phyloP scores from a whole-genome alignment of 371 early-diverging fungal genomes.

The Basidiobolus meristosporus region DNA sequence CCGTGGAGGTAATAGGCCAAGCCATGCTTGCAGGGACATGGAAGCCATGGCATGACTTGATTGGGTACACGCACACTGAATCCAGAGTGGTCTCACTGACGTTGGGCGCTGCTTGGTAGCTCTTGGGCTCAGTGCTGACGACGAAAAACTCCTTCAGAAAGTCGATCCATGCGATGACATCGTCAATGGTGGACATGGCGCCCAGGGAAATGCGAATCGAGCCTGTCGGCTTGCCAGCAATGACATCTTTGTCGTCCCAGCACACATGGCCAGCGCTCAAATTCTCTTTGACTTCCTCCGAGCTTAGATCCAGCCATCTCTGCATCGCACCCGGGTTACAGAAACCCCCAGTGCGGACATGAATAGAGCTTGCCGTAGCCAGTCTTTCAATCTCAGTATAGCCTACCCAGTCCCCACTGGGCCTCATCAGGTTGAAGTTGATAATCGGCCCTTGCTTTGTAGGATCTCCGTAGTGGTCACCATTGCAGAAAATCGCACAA shows the following conservation, averaged over 20 bases:
- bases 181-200: conserved; percentile 26
- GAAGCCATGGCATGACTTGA: conserved; percentile 51
- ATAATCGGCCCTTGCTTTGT: conserved; percentile 34
- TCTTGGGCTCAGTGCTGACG: conserved; percentile 8
- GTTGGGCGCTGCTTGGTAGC: too few species aligned
- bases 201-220: conserved; percentile 53
- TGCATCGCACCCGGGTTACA: conserved; percentile 61
- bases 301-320: conserved; percentile 18
- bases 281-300: conserved; percentile 4
- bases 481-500: conserved; percentile 19
- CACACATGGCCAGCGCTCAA: conserved; percentile 30
- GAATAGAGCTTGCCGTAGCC: conserved; percentile 30
- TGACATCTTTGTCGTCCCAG: conserved; percentile 40
- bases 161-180: conserved; percentile 17
- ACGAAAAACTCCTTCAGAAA: conserved; percentile 30
- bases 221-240: conserved; percentile 31
- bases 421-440: conserved; percentile 30
- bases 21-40: conserved; percentile 11
- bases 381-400: conserved; percentile 29
- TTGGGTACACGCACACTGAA: conserved; percentile 17
- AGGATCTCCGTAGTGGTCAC: conserved; percentile 5
- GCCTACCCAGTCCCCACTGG: conserved; percentile 24
- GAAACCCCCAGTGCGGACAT: conserved; percentile 42
- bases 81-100: too few species aligned
- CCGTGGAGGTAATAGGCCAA: conserved; percentile 34